Evolutionary conservation across 495 filamentous ascomycete genomes (phyloP), one percentile per base, ranked within the genome.

Genomic region (Talaromyces ruber): DNA sequence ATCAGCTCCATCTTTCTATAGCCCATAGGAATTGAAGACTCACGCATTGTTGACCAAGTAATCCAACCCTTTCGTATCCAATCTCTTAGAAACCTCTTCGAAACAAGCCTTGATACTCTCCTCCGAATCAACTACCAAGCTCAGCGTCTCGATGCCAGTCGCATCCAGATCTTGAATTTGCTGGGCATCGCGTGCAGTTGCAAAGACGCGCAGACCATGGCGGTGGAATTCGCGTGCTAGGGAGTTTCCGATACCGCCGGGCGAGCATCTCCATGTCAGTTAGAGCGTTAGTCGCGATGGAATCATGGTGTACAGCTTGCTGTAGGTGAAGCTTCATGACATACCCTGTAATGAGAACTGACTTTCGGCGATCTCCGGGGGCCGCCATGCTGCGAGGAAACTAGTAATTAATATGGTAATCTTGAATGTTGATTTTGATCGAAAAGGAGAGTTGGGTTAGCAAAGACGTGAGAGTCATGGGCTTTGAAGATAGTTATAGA

Each of bases 21-120:
- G 18, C 14, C 16, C n/a, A 32, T n/a, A 18, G 21, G 9, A 39
- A 39, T 9, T 29, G 6, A 56, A 18, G 43, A 67, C 79, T 70
- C 57, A 84, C 64, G 85, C 85, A 75, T 88, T 88, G 67, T 87
- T 88, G 59, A 85, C 77, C 6, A 88, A 72, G 63, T 81, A 81
- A 65, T 86, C 79, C 24, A 88, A 73, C 18, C 76, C 75, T 16
- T 71, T 73, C 26, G 73, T 77, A 3, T 68, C 72, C 0, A 83
- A 78, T 30, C 72, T 68, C 21, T 65, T 66, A 28, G 78, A 64
- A 3, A 85, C 74, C 43, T 80, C 71, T 3, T 66, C 61, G 65
- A 70, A 76, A 43, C 80, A 79, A 0, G 65, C 64, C 25, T 71
- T 67, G 59, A 86, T 75, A 67, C 76, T 83, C 24, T 76, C 71